Conservation (phyloP, 257 asterid species). For the Forsythia suspensa region DNA sequence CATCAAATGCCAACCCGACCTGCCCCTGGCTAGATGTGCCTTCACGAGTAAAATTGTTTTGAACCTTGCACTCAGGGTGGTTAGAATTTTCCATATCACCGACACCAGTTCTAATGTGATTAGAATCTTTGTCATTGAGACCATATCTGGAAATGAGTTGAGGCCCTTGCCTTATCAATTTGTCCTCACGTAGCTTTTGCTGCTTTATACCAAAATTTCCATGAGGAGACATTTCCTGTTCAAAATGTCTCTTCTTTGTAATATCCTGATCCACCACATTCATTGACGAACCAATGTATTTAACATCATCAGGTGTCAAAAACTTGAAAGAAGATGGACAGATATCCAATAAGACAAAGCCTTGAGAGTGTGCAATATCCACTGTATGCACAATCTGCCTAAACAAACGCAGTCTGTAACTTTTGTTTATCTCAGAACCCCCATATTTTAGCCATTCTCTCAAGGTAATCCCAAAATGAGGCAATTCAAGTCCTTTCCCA, state of each 20-base stretch:
- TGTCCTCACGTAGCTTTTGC: conserved; percentile 19
- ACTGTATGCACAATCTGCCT: conserved; percentile 36
- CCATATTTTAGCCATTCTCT: conserved; percentile 44
- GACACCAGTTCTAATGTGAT: background rate
- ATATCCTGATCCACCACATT: background rate
- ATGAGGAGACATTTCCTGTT: conserved; percentile 6
- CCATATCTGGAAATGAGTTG: background rate
- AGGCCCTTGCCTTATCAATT: conserved; percentile 4
- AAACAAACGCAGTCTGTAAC: conserved; percentile 31
- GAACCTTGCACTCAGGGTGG: background rate
- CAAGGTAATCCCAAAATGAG: conserved; percentile 28
- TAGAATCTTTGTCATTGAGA: background rate
- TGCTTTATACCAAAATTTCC: conserved; percentile 21
- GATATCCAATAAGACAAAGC: conserved; percentile 34
- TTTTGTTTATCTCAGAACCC: conserved; percentile 23
- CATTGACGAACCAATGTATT: conserved; percentile 33
- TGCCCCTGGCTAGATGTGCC: background rate
- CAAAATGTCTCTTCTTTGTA: conserved; percentile 29
- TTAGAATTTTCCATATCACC: background rate
- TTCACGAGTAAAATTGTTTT: background rate
- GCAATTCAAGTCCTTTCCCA: conserved; percentile 6
- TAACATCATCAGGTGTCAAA: conserved; percentile 23
- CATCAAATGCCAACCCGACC: conserved; percentile 8
- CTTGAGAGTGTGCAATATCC: conserved; percentile 31
- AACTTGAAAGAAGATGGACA: conserved; percentile 42